Percentiles rank a stretch among this genome's conserved stretches.
These are phyloP conservation scores for Brassica hybrid DNA, from an alignment of 441 rosid genomes.

Conservation along the genomic window DNA sequence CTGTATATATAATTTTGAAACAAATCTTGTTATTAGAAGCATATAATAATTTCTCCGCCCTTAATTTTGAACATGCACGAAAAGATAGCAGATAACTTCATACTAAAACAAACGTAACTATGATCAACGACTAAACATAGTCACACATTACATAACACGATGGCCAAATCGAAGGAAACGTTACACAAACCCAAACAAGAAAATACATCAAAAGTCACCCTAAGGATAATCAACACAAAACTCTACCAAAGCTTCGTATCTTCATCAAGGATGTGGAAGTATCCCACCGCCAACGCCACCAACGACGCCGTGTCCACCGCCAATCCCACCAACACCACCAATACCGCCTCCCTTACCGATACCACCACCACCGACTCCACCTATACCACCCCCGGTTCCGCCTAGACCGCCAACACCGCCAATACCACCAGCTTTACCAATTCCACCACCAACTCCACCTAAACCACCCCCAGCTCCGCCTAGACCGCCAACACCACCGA, in stretches of 20 bases:
- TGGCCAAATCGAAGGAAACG: slow-evolving; percentile 20
- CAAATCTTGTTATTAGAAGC: not conserved
- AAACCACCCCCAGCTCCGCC: slow-evolving; percentile 26
- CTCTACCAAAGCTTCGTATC: slow-evolving; percentile 1
- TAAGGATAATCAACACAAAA: slow-evolving; percentile 9
- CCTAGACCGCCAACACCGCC: slow-evolving; percentile 40
- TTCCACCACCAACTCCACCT: slow-evolving; percentile 36
- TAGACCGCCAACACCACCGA: slow-evolving; percentile 39
- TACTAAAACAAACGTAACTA: not conserved
- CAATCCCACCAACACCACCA: slow-evolving; percentile 3
- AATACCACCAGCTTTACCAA: slow-evolving; percentile 32
- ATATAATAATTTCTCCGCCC: not conserved
- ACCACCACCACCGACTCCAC: slow-evolving; percentile 40
- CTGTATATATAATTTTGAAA: not conserved
- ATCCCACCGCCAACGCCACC: slow-evolving; percentile 26
- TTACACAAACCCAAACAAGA: slow-evolving; percentile 16
- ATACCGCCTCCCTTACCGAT: slow-evolving; percentile 32
- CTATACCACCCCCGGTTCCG: slow-evolving; percentile 32
- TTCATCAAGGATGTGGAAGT: slow-evolving; percentile 40
- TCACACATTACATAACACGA: slow-evolving; percentile 26
- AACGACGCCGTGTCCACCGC: slow-evolving; percentile 34
- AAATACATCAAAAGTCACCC: slow-evolving; percentile 19
- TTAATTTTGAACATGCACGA: slow-evolving; percentile 17
- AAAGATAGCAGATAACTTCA: not conserved
- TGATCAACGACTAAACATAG: slow-evolving; percentile 20